Percentiles rank a stretch among this genome's conserved stretches.
phyloP scores from a whole-genome alignment of 2,329 filamentous ascomycete genomes.

The Pestalotiopsis sp. region DNA sequence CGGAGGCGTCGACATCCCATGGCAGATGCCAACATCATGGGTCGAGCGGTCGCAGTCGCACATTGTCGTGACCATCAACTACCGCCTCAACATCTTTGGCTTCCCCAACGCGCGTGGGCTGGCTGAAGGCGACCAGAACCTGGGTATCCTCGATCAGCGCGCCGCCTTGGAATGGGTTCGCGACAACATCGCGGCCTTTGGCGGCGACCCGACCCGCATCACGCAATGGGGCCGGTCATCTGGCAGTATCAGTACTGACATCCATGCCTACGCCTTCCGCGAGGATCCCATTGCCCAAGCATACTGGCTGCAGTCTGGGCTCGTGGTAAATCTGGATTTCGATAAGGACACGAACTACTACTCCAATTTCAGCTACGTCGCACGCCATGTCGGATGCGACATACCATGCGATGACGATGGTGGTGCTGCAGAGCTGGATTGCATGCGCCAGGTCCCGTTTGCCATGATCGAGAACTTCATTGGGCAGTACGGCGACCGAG shows the following conservation, averaged over 20 bases:
- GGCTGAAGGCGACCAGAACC: constrained; percentile 36
- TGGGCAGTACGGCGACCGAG: constrained; percentile 19
- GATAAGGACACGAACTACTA: constrained; percentile 23
- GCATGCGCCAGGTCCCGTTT: constrained; percentile 36
- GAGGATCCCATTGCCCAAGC: constrained; percentile 46
- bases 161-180: constrained; percentile 51
- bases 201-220: constrained; percentile 44
- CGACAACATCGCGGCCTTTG: constrained; percentile 49
- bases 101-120: constrained; percentile 31
- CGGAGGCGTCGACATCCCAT: constrained; percentile 39
- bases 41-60: constrained; percentile 23
- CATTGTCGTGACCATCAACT: constrained; percentile 43
- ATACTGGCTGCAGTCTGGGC: constrained; percentile 42
- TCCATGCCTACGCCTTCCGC: constrained; percentile 44
- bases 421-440: constrained; percentile 31
- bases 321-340: constrained; percentile 30
- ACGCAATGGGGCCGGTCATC: constrained; percentile 50
- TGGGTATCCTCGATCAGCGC: constrained; percentile 52
- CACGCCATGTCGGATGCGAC: constrained; percentile 34
- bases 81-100: constrained; percentile 36
- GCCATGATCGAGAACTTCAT: constrained; percentile 18
- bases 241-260: constrained; percentile 41
- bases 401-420: constrained; percentile 18
- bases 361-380: constrained; percentile 37
- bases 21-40: constrained; percentile 39